A percentile compares a stretch with the other conserved stretches of the same genome.
Evolutionary conservation across 1,139 yeast genomes (phyloP).

Genomic region (Yamadazyma blattariae): DNA sequence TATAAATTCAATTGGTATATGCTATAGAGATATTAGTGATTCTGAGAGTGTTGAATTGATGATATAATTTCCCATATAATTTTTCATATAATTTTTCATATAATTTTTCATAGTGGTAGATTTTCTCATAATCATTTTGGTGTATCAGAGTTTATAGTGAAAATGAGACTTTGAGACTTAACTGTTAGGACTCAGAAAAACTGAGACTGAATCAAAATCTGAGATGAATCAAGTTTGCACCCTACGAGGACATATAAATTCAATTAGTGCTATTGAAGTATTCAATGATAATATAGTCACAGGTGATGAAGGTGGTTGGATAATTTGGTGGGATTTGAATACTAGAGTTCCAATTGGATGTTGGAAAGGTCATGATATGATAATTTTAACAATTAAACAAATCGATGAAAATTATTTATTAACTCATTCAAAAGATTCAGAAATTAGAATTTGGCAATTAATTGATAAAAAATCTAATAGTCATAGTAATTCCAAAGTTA

Average conservation of each 20-base stretch:
- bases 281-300: conserved; percentile 20
- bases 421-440: conserved; percentile 57
- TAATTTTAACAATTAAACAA: conserved; percentile 41
- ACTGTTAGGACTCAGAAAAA: too few species aligned
- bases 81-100: too few species aligned
- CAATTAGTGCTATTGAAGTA: conserved; percentile 11
- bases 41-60: too few species aligned
- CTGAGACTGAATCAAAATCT: too few species aligned
- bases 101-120: too few species aligned
- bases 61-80: too few species aligned
- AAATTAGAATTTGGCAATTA: conserved; percentile 47
- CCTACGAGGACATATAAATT: conserved; percentile 20
- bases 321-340: conserved; percentile 51
- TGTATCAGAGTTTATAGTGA: too few species aligned
- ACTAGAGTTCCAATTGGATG: conserved; percentile 40
- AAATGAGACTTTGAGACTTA: too few species aligned
- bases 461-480: too few species aligned
- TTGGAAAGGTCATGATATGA: conserved; percentile 51
- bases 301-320: conserved; percentile 47
- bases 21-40: too few species aligned
- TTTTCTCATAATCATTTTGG: too few species aligned
- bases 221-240: conserved; percentile 16
- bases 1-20: too few species aligned
- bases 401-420: conserved; percentile 31
- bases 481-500: background rate